Percentiles rank a stretch among this genome's conserved stretches.
Evolutionary conservation across 139 green algal genomes (phyloP).

Genomic region (Coelastrella sp.): DNA sequence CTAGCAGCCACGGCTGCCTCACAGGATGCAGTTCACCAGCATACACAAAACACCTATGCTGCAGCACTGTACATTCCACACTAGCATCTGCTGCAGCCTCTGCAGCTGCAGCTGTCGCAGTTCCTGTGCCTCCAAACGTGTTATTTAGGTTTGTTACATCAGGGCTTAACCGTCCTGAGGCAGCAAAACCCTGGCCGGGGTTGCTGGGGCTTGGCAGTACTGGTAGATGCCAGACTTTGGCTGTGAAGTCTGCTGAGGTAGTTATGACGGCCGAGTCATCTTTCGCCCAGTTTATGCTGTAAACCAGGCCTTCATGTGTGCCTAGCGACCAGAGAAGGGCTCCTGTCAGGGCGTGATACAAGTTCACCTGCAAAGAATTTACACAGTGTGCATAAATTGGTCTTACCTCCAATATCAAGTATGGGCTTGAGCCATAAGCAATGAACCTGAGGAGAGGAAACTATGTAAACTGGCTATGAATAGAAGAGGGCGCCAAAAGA

Average conservation of each 20-base stretch:
- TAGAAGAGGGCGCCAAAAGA: too few relatives aligned
- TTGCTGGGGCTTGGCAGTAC: not conserved
- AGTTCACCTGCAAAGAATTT: not conserved
- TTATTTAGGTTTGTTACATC: too few relatives aligned
- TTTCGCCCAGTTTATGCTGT: conserved; percentile 58
- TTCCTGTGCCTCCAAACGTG: not conserved
- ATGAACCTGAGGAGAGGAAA: too few relatives aligned
- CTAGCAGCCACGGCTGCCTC: conserved; percentile 34
- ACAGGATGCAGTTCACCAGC: conserved; percentile 59
- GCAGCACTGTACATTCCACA: conserved; percentile 46
- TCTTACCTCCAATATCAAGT: too few relatives aligned
- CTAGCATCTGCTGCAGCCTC: not conserved
- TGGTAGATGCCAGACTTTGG: conserved; percentile 51
- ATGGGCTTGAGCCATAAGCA: too few relatives aligned
- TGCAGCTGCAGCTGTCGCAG: not conserved
- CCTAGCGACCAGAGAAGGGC: conserved; percentile 12
- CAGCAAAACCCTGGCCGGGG: not conserved
- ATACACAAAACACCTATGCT: conserved; percentile 63
- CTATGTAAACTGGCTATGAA: too few relatives aligned
- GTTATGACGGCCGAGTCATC: conserved; percentile 61
- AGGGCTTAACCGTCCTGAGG: too few relatives aligned
- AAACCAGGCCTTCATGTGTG: conserved; percentile 53
- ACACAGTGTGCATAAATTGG: too few relatives aligned
- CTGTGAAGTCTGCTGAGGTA: conserved; percentile 63
- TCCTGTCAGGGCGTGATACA: conserved; percentile 39